These are phyloP conservation scores for Alternaria ventricosa DNA, from an alignment of 2,329 filamentous ascomycete species.

Conservation along the genomic window DNA sequence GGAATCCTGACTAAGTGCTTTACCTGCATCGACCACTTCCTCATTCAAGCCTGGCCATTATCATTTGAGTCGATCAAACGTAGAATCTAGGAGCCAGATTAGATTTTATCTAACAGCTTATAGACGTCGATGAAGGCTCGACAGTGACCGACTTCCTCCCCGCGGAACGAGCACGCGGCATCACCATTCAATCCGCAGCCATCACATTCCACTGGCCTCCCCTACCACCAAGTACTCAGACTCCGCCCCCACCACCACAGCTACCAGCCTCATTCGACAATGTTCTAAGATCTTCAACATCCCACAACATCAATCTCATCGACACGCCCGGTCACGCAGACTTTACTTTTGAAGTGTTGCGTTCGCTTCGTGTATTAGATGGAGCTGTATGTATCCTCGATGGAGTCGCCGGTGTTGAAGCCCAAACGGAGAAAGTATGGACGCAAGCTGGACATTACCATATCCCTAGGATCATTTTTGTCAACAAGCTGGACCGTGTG, in stretches of 20 bases:
- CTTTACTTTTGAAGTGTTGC: conserved; percentile 94
- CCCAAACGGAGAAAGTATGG: conserved; percentile 97
- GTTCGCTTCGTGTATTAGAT: conserved; percentile 86
- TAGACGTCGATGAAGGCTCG: conserved; percentile 92
- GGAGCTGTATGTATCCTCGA: conserved; percentile 93
- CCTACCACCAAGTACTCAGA: conserved; percentile 47
- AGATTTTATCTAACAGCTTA: neutral
- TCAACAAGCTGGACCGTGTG: conserved; percentile 86
- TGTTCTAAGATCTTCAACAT: conserved; percentile 56
- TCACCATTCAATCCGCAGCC: conserved; percentile 96
- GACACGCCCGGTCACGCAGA: conserved; percentile 97
- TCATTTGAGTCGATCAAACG: neutral
- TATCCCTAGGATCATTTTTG: conserved; percentile 81
- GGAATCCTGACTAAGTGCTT: neutral
- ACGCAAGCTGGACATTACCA: conserved; percentile 82
- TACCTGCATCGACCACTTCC: neutral
- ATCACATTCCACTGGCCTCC: conserved; percentile 95
- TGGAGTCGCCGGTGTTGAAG: conserved; percentile 91
- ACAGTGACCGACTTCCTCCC: conserved; percentile 97
- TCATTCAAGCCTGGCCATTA: neutral
- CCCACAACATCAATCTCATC: conserved; percentile 67
- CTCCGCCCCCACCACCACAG: conserved; percentile 27
- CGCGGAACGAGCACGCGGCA: conserved; percentile 87
- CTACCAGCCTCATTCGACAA: conserved; percentile 38
- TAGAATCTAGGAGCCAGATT: neutral